Conservation (phyloP, 495 filamentous ascomycete genomes). For the Talaromyces nanjingensis region DNA sequence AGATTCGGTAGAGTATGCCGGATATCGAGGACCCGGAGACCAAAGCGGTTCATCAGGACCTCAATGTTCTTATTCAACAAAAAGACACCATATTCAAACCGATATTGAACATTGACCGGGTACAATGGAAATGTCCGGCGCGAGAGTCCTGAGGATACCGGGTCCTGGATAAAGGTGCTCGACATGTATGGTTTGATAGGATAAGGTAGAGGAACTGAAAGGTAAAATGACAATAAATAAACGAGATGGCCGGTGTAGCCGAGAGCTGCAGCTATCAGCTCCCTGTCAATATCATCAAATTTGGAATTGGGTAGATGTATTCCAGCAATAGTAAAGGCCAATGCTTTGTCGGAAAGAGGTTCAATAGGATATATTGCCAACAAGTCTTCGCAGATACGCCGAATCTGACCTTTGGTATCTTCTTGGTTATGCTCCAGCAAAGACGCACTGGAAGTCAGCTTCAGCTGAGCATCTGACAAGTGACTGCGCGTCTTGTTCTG, state of each 20-base stretch:
- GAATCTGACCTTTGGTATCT: slow-evolving; percentile 68
- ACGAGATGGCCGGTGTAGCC: slow-evolving; percentile 75
- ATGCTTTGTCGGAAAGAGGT: slow-evolving; percentile 51
- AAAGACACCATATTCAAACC: slow-evolving; percentile 94
- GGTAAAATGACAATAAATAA: slow-evolving; percentile 74
- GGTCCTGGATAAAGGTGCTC: slow-evolving; percentile 70
- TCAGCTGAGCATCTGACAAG: slow-evolving; percentile 47
- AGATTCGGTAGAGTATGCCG: slow-evolving; percentile 87
- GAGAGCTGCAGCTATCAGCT: slow-evolving; percentile 70
- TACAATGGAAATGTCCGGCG: slow-evolving; percentile 75
- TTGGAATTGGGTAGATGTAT: slow-evolving; percentile 71
- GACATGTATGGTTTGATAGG: slow-evolving; percentile 66
- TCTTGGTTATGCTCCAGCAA: slow-evolving; percentile 50
- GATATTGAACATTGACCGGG: slow-evolving; percentile 66
- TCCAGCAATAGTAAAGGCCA: slow-evolving; percentile 71
- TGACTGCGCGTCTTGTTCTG: slow-evolving; percentile 46
- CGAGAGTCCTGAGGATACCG: slow-evolving; percentile 59
- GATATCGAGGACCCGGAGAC: slow-evolving; percentile 73
- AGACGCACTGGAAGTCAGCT: slow-evolving; percentile 47
- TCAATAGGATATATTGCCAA: slow-evolving; percentile 72
- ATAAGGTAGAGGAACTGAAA: slow-evolving; percentile 73
- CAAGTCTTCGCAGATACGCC: slow-evolving; percentile 80
- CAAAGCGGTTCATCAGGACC: slow-evolving; percentile 66
- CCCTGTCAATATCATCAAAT: slow-evolving; percentile 59
- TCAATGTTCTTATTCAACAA: slow-evolving; percentile 92